Evolutionary conservation across 257 asterid species (phyloP).

Genomic region (Fraxinus excelsior): DNA sequence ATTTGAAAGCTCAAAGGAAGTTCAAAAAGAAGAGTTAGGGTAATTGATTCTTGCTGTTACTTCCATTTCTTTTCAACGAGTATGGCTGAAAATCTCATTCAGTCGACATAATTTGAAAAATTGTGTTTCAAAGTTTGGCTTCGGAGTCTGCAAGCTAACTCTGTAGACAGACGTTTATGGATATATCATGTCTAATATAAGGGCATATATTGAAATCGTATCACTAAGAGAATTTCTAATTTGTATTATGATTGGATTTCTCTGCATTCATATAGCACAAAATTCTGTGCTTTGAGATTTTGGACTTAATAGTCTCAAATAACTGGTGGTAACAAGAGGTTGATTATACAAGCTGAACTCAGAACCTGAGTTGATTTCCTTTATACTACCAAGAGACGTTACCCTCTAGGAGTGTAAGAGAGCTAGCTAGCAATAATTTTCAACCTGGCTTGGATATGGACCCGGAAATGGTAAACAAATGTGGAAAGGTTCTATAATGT

Average conservation of each 20-base stretch:
- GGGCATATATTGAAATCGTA: background rate
- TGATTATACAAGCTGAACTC: too few relatives aligned
- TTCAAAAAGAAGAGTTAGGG: constrained; percentile 41
- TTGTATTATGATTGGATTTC: background rate
- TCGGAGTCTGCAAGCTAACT: background rate
- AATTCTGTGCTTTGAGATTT: background rate
- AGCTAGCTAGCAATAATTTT: too few relatives aligned
- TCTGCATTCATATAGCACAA: background rate
- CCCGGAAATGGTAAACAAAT: too few relatives aligned
- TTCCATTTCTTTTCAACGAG: background rate
- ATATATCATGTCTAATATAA: background rate
- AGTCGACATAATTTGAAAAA: background rate
- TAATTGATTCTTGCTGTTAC: background rate
- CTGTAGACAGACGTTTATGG: background rate
- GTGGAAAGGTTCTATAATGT: too few relatives aligned
- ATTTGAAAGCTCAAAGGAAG: constrained; percentile 67
- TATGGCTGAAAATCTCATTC: background rate
- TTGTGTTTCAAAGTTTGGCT: background rate
- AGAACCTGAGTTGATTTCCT: too few relatives aligned
- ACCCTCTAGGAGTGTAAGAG: too few relatives aligned
- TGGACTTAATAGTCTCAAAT: background rate
- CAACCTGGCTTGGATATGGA: too few relatives aligned
- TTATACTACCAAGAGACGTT: too few relatives aligned
- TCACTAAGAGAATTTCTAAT: background rate
- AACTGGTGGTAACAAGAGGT: too few relatives aligned